Base-by-base conservation (phyloP, 75 land plant genomes). In the Gnetum montanum region DNA sequence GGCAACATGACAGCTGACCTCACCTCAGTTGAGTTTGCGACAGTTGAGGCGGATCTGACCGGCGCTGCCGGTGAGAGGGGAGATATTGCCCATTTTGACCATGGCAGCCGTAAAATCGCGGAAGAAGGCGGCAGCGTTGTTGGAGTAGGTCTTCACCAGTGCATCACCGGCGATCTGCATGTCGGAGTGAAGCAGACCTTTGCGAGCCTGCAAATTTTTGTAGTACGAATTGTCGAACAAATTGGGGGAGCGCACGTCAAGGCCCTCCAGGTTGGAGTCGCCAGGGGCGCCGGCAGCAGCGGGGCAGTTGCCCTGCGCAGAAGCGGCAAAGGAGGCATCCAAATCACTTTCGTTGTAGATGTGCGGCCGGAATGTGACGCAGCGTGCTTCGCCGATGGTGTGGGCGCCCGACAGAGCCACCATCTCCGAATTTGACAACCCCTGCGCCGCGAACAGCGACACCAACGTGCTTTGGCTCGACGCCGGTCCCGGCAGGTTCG, bases 121-220 rank as follows among this genome's bases (percentile, higher is more conserved):
- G 20, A 61, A 49, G 60, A 84, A 84, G 2, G 31, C 25, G 28
- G 4, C 6, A 0, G 28, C 11, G 37, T 28, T 63, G 8, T 34
- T 26, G 35, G 55, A 45, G 49, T 72, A 81, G 0, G 3, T 28
- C 8, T 11, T 18, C 1, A 76, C 70, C 1, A 28, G 37, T 22
- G 63, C 34, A 50, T 66, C 69, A 1, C 70, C 58, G 5, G 58
- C 50, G 3, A 57, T 70, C 27, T 59, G 34, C 45, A 63, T 70
- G 36, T 84, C 88, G 12, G 84, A 80, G 50, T 69, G 61, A 34
- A 84, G 70, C 20, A 84, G 64, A 0, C 79, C 88, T 38, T 49
- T 70, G 8, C 24, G 23, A 8, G 38, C 37, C 8, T 75, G 6
- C 19, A 84, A 51, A 55, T 76, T 70, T 54, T 54, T 63, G 69